Base-by-base conservation (phyloP, 208 protist genomes). In the Leishmania lainsoni region DNA sequence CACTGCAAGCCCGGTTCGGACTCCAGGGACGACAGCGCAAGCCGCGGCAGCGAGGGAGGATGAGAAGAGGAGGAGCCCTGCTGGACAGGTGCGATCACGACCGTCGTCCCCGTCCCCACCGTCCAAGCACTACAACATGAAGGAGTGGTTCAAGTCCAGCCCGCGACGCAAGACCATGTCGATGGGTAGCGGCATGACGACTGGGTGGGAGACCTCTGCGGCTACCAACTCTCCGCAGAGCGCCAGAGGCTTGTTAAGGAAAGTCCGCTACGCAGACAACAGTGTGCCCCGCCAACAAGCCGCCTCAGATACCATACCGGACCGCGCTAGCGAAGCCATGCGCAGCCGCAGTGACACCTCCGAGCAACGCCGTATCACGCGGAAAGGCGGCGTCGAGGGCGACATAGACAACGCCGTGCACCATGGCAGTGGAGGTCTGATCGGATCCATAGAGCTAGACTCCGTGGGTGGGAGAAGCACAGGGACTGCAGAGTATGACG, bases 1-100 rank as follows among this genome's bases (percentile, higher is more conserved):
- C 49, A 86, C 74, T 2, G 63, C 63, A 42, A 82, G 61, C n/a
- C 82, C 78, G n/a, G 63, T 76, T 65, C 82, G 73, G 5, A 32
- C 74, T 14, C 82, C 82, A 17, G 82, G 82, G 16, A 51, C 73
- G 2, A 82, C 72, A 26, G 82, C 82, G 10, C 65, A 42, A 0
- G 74, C 63, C 0, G 78, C 77, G 10, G 72, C 74, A 3, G 82
- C 77, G 8, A 29, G 54, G 17, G 77, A 81, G 61, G 59, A 76
- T 29, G 78, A 45, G 45, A 52, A 63, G 17, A 51, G 26, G 45
- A 42, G 22, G 26, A 14, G 20, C 26, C 35, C n/a, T 45, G 69
- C 56, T 8, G 58, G 54, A 48, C 10, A 54, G 42, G 29, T 52
- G 20, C n/a, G 26, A 6, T 26, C 48, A 16, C 70, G 26, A 48